Conservation (phyloP, 208 protist species). For the Leishmania arabica region DNA sequence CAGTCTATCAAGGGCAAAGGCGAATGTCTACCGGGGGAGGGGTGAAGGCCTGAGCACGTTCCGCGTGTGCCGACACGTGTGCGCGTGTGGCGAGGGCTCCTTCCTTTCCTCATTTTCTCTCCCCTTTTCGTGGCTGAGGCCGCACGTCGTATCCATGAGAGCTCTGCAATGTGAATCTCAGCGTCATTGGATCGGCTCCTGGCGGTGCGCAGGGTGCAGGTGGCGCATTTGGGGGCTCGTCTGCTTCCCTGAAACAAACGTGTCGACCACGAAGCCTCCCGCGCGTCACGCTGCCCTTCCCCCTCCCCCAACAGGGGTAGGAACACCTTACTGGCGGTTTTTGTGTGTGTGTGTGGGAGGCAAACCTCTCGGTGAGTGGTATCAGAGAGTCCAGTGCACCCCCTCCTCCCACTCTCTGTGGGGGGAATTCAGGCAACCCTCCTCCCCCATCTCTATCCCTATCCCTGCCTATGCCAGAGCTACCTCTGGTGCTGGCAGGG, state of each 20-base stretch:
- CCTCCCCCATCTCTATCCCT: neutral
- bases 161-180: neutral
- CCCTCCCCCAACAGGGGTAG: neutral
- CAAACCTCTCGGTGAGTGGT: neutral
- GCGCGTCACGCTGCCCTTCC: neutral
- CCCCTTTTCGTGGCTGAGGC: neutral
- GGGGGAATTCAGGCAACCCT: neutral
- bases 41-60: neutral
- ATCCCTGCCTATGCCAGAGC: neutral
- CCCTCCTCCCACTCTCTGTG: neutral
- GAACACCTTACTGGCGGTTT: neutral
- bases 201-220: neutral
- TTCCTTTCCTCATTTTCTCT: neutral
- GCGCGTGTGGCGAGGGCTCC: neutral
- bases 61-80: neutral
- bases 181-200: neutral
- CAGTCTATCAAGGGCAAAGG: neutral
- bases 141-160: too few relatives aligned
- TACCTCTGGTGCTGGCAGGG: neutral
- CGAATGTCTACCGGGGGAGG: neutral
- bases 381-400: neutral
- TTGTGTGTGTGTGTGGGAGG: neutral
- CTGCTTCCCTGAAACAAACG: neutral
- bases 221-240: neutral
- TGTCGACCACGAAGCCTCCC: neutral